Base-by-base conservation (phyloP, 164 flowering plant species). In the Vitis riparia region DNA sequence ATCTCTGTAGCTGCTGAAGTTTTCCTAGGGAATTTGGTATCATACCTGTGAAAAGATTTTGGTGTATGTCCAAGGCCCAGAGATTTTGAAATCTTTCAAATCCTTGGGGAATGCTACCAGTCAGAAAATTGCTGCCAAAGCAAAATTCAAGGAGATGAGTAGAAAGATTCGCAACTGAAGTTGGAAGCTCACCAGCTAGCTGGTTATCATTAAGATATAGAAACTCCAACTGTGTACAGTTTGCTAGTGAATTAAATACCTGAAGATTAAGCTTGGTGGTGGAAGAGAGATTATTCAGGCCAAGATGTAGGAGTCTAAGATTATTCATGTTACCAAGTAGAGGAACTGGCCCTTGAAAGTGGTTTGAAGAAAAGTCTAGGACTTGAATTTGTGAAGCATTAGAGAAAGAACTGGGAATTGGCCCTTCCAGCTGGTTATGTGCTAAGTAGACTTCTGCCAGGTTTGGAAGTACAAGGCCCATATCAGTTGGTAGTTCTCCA, bases 351-450 rank as follows among this genome's bases (percentile, higher is more conserved):
- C 71, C 78, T 11, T 19, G 23, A 32, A 75, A 61, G 3, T n/a
- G 14, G 16, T 75, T 75, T 1, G 55, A 32, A 47, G 74, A 60
- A 14, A 75, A 62, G 27, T 75, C 78, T 17, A 75, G 74, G 55
- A 19, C 0, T 71, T 67, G 68, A 3, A 75, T 67, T 8, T 13
- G 60, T 0, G 75, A 73, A 27, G 66, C 61, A 44, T 72, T 65
- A 32, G 64, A 51, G 19, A 65, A 2, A 12, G 59, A 59, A 52
- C 29, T 66, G 8, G 75, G 75, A 19, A 59, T 53, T 11, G 56
- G 15, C 29, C 73, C 71, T 47, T 17, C 50, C 15, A 75, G 55
- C 11, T 27, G 52, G 60, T 75, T 66, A 3, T 9, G 5, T 0
- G 56, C 62, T 11, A 65, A 9, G 49, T 58, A 74, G 62, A 63